A percentile compares a stretch with the other conserved stretches of the same genome.
Evolutionary conservation across 768 basidiomycete genomes (phyloP).

Genomic region (Vararia minispora): DNA sequence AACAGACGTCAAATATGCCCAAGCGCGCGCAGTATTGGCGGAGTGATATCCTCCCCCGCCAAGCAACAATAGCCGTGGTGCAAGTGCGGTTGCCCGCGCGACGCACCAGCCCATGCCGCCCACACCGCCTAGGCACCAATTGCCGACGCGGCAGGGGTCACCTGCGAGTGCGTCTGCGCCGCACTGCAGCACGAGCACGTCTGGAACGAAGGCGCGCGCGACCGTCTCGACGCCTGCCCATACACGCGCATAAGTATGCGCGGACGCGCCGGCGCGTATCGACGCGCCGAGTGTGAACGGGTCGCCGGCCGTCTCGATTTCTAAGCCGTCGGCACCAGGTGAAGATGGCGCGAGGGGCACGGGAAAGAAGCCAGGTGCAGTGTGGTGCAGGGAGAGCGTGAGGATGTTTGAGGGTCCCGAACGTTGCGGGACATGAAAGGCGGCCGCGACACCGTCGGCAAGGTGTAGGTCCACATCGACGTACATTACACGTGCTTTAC

Average conservation of each 20-base stretch:
- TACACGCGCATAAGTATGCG: slow-evolving; percentile 46
- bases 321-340: too few relatives aligned
- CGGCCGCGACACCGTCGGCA: slow-evolving; percentile 78
- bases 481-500: slow-evolving; percentile 67
- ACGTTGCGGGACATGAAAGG: slow-evolving; percentile 35
- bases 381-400: slow-evolving; percentile 79
- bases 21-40: slow-evolving; percentile 77
- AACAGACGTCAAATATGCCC: slow-evolving; percentile 72
- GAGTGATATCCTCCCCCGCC: slow-evolving; percentile 84
- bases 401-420: slow-evolving; percentile 24
- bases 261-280: slow-evolving; percentile 58
- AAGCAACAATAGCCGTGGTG: slow-evolving; percentile 54
- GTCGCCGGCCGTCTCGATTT: too few relatives aligned
- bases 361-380: slow-evolving; percentile 80
- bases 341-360: slow-evolving; percentile 28
- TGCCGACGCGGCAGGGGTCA: slow-evolving; percentile 67
- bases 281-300: slow-evolving; percentile 76
- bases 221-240: slow-evolving; percentile 58
- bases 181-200: slow-evolving; percentile 75
- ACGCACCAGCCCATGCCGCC: slow-evolving; percentile 64
- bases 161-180: slow-evolving; percentile 82
- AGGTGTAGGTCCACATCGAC: slow-evolving; percentile 90
- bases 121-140: slow-evolving; percentile 50
- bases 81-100: slow-evolving; percentile 40
- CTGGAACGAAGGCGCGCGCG: slow-evolving; percentile 52